phyloP scores from a whole-genome alignment of 179 eudicot species.

The Corrigiola litoralis region DNA sequence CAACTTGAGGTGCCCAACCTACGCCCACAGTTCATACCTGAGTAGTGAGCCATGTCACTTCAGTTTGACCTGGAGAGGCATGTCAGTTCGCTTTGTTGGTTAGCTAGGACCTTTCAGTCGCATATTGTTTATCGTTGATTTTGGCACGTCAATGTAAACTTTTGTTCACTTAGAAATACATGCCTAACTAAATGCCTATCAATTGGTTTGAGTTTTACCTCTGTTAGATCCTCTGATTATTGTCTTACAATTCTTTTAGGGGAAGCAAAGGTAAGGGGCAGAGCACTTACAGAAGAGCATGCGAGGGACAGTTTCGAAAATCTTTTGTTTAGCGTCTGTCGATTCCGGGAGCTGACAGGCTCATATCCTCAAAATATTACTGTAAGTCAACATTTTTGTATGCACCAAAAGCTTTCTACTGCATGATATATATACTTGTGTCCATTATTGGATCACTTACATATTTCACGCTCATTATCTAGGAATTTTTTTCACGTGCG shows the following conservation, averaged over 20 bases:
- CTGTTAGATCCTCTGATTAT: slow-evolving; percentile 7
- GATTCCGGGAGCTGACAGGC: slow-evolving; percentile 94
- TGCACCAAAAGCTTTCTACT: background rate
- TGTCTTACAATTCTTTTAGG: slow-evolving; percentile 37
- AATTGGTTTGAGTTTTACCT: background rate
- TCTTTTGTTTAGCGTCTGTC: slow-evolving; percentile 88
- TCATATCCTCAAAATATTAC: slow-evolving; percentile 85
- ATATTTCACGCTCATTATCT: background rate
- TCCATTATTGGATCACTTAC: background rate
- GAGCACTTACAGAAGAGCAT: slow-evolving; percentile 95
- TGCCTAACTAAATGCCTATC: too few species aligned
- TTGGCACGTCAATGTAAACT: too few species aligned
- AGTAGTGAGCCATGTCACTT: too few species aligned
- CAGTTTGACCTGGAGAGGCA: too few species aligned
- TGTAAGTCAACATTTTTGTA: slow-evolving; percentile 36
- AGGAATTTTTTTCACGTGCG: background rate
- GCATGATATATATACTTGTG: background rate
- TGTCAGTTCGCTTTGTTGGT: too few species aligned
- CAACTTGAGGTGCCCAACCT: too few species aligned
- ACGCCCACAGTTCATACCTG: too few species aligned
- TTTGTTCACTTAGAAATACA: too few species aligned
- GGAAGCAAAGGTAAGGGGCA: slow-evolving; percentile 64
- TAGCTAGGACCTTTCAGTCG: too few species aligned
- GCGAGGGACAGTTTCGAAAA: slow-evolving; percentile 98
- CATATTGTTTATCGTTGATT: too few species aligned